Evolutionary conservation across 306 rosid species (phyloP).

Genomic region (Acacia melanoxylon): DNA sequence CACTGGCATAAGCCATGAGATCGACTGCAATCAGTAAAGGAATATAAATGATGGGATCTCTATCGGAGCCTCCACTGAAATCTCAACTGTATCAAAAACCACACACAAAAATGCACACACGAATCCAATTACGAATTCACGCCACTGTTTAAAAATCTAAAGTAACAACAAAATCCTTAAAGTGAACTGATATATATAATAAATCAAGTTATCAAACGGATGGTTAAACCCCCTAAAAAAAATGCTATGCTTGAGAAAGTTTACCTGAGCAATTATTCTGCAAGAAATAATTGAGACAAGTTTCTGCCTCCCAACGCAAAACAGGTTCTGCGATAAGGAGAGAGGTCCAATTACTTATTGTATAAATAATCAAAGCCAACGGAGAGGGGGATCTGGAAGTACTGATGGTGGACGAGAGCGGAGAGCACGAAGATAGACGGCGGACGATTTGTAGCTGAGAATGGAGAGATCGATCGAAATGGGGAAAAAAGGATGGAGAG

Average conservation of each 20-base stretch:
- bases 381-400: too few species aligned
- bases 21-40: background rate
- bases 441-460: too few species aligned
- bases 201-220: background rate
- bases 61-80: background rate
- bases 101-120: background rate
- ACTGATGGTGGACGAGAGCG: too few species aligned
- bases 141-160: background rate
- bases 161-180: background rate
- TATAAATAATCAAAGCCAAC: slow-evolving; percentile 12
- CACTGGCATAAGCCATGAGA: too few species aligned
- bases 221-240: background rate
- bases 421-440: too few species aligned
- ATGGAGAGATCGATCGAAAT: too few species aligned
- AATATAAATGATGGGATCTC: background rate
- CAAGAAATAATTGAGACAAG: slow-evolving; percentile 23
- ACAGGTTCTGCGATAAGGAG: slow-evolving; percentile 22
- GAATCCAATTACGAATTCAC: background rate
- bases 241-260: background rate
- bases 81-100: background rate
- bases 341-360: background rate
- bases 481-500: too few species aligned
- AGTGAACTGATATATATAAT: background rate
- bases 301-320: slow-evolving; percentile 29
- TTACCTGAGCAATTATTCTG: slow-evolving; percentile 42